Percentiles rank a stretch among this genome's conserved stretches.
phyloP scores from a whole-genome alignment of 1,284 basidiomycete genomes.

The Agroathelia rolfsii region DNA sequence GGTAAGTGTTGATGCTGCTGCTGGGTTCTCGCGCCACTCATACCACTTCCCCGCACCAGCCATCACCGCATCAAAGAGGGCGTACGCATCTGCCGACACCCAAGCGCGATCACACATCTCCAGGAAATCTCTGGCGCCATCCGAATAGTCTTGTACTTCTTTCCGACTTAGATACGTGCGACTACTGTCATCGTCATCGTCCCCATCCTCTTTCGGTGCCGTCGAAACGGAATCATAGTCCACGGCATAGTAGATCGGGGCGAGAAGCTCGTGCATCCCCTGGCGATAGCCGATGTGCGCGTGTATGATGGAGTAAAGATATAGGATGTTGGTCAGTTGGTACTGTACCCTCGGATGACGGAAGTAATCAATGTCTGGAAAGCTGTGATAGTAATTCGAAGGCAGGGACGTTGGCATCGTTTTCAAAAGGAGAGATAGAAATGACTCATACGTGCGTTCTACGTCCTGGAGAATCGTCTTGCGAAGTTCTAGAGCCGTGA shows the following conservation, averaged over 20 bases:
- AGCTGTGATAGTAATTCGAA: slow-evolving; percentile 34
- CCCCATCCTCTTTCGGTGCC: slow-evolving; percentile 24
- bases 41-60: slow-evolving; percentile 71
- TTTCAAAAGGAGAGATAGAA: slow-evolving; percentile 5
- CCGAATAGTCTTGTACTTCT: too few species aligned
- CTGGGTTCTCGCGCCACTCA: slow-evolving; percentile 67
- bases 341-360: slow-evolving; percentile 61
- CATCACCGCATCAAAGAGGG: slow-evolving; percentile 76
- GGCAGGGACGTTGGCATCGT: slow-evolving; percentile 3
- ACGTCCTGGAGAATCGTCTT: slow-evolving; percentile 88
- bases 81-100: slow-evolving; percentile 80
- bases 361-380: slow-evolving; percentile 88
- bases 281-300: slow-evolving; percentile 82
- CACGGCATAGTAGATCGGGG: slow-evolving; percentile 72
- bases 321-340: slow-evolving; percentile 79
- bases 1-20: slow-evolving; percentile 14
- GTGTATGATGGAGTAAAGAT: slow-evolving; percentile 69
- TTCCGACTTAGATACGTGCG: too few species aligned
- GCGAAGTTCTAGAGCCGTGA: slow-evolving; percentile 74
- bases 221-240: slow-evolving; percentile 74
- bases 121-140: slow-evolving; percentile 30
- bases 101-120: slow-evolving; percentile 60
- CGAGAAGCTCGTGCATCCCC: slow-evolving; percentile 94
- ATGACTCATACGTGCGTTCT: slow-evolving; percentile 73
- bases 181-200: slow-evolving; percentile 21